Base-by-base conservation (phyloP, 2,329 filamentous ascomycete genomes). In the Colletotrichum caudatum region DNA sequence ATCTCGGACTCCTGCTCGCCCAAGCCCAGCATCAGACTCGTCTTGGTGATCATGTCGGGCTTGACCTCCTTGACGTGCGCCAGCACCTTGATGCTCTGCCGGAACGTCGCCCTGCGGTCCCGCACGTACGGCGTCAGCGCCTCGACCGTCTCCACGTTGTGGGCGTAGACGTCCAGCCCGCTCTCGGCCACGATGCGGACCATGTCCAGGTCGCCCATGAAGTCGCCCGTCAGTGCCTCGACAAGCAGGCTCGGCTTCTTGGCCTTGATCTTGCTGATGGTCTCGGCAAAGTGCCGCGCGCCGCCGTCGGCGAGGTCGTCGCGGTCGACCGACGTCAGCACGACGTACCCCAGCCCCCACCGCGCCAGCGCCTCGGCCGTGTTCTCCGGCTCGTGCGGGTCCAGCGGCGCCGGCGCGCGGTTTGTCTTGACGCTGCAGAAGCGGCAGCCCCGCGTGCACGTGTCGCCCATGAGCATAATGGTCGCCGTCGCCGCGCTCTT, bases 381-480 rank as follows among this genome's bases (percentile, higher is more conserved):
- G 82, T 99, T 92, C 86, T 99, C 96, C 1, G 96, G 96, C 83
- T 99, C 96, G 82, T 98, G 95, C 2, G 94, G 93, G 80, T 99
- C 96, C 61, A 99, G 88, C 14, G 96, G 93, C 53, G 91, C 84
- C 16, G 94, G 91, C 1, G 86, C 84, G 54, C 93, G 91, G 70
- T 85, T 91, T 3, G 96, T 99, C 87, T 98, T 98, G 64, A 99
- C 96, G 75, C 92, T 94, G 87, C 96, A 99, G 86, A 99, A 99
- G 64, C 96, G 90, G 83, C 96, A 99, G 23, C 95, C 96, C 72
- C 96, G 89, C 23, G 96, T 99, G 83, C 96, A 99, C 11, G 95
- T 98, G 81, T 99, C 96, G 74, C 96, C 96, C 95, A 98, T 98
- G 59, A 99, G 85, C 96, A 99, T 99, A 82, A 99, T 98, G 14